Evolutionary conservation across 371 early-diverging fungal species (phyloP).

Genomic region (Actinomortierella wolfii): DNA sequence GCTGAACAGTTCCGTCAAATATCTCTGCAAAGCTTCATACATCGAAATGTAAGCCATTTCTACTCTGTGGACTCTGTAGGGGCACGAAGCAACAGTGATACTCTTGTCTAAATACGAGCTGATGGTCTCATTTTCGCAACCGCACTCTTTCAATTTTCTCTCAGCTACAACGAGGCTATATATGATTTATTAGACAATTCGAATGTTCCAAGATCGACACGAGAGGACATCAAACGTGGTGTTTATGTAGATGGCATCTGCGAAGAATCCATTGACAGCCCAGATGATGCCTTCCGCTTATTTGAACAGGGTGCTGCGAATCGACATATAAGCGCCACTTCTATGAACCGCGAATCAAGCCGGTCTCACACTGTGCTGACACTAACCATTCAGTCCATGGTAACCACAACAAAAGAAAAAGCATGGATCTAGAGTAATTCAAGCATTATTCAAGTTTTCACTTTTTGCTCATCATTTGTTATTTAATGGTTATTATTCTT

Average conservation of each 20-base stretch:
- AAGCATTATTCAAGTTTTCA: no score
- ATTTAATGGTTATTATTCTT: no score
- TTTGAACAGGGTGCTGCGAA: conserved; percentile 61
- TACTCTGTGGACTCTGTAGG: no score
- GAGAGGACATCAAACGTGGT: conserved; percentile 67
- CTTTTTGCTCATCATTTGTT: no score
- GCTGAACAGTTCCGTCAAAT: conserved; percentile 51
- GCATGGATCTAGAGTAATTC: no score
- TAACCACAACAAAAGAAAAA: conserved; percentile 11
- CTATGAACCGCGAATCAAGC: conserved; percentile 67
- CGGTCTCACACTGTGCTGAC: conserved; percentile 68
- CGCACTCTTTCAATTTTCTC: background rate
- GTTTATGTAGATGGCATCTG: conserved; percentile 63
- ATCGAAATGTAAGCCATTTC: conserved; percentile 69
- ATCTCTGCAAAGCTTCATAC: conserved; percentile 79
- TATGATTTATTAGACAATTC: conserved; percentile 78
- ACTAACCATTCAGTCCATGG: conserved; percentile 58
- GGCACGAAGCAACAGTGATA: no score
- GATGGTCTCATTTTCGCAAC: background rate
- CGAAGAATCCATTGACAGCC: conserved; percentile 59
- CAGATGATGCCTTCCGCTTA: conserved; percentile 55
- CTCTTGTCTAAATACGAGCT: no score
- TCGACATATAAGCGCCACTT: conserved; percentile 59
- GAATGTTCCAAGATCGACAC: conserved; percentile 52
- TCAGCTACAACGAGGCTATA: conserved; percentile 90